phyloP scores from a whole-genome alignment of 768 basidiomycete genomes.

The Daedalea quercina region DNA sequence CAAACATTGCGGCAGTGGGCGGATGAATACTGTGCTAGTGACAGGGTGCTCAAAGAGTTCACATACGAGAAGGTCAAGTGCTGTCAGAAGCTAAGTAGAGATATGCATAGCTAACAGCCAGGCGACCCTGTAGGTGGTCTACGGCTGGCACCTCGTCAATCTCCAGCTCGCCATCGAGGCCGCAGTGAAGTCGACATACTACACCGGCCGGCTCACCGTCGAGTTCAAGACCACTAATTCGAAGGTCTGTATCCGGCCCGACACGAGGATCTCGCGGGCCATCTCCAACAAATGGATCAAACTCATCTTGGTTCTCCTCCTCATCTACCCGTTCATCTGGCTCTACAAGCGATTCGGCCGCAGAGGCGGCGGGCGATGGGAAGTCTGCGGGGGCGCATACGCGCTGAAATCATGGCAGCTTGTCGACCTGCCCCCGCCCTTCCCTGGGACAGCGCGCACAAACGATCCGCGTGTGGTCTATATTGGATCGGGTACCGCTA shows the following conservation, averaged over 20 bases:
- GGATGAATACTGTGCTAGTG: conserved; percentile 71
- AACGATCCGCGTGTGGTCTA: conserved; percentile 13
- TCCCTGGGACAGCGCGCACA: neutral
- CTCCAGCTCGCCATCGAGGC: conserved; percentile 32
- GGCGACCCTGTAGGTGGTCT: conserved; percentile 39
- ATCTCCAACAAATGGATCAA: conserved; percentile 70
- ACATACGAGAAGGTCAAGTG: conserved; percentile 54
- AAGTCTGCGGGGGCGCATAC: conserved; percentile 71
- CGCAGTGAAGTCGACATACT: conserved; percentile 33
- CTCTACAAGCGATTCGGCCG: conserved; percentile 63
- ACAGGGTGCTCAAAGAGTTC: conserved; percentile 72
- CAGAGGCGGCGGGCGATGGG: conserved; percentile 68
- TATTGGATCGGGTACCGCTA: conserved; percentile 26
- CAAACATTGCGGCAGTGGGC: conserved; percentile 73
- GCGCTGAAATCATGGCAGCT: conserved; percentile 45
- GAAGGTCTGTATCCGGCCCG: conserved; percentile 58
- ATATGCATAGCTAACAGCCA: conserved; percentile 3
- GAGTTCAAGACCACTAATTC: conserved; percentile 39
- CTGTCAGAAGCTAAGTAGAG: neutral
- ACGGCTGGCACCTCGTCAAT: conserved; percentile 49
- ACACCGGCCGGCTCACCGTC: conserved; percentile 37
- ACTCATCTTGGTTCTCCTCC: conserved; percentile 56
- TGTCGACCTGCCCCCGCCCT: neutral
- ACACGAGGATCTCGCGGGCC: conserved; percentile 57
- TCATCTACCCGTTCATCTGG: conserved; percentile 81